Base-by-base conservation (phyloP, 768 basidiomycete species). In the Lactarius vividus region DNA sequence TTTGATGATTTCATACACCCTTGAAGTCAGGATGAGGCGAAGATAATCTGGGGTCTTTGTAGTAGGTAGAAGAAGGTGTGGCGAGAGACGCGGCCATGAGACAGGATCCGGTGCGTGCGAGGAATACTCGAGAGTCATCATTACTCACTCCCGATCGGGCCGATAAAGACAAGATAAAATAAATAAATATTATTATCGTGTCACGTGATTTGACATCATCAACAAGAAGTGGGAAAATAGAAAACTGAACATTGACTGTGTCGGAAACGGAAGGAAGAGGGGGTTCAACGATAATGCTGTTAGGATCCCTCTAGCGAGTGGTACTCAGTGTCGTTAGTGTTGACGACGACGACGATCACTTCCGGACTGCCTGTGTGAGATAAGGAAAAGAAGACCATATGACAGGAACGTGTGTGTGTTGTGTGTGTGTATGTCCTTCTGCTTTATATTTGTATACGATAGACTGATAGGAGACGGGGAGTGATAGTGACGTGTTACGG, bases 1-100 rank as follows among this genome's bases (percentile, higher is more conserved):
- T 70, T 88, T 86, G 72, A 96, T 75, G 71, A 95, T 84, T 64
- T 94, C 92, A 75, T 96, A 96, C 63, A 96, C 93, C 75, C 91
- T 93, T 6, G 92, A 84, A n/a, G 86, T 91, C 59, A 96, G 82
- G 71, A 94, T 94, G 55, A 96, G 86, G 23, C 89, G 83, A 53
- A 96, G 85, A 75, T 96, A 96, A 75, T 96, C 94, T 2, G 94
- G 93, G 7, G 86, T 86, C 28, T 86, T 83, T 56, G 82, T 80
- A 0, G 82, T 80, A 0, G 87, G 77, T 4, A 91, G 81, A 13
- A 92, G 77, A 71, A 83, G 77, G 71, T 94, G 89, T 29, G 82
- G 77, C 0, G 85, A 75, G 11, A 94, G 83, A 35, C 89, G 84
- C 18, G 90, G 86, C 72, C 88, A 94, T 26, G 75, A 59, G 10